Evolutionary conservation across 2,329 filamentous ascomycete genomes (phyloP), one percentile per base, ranked within the genome.

Genomic region (Alternaria burnsii): DNA sequence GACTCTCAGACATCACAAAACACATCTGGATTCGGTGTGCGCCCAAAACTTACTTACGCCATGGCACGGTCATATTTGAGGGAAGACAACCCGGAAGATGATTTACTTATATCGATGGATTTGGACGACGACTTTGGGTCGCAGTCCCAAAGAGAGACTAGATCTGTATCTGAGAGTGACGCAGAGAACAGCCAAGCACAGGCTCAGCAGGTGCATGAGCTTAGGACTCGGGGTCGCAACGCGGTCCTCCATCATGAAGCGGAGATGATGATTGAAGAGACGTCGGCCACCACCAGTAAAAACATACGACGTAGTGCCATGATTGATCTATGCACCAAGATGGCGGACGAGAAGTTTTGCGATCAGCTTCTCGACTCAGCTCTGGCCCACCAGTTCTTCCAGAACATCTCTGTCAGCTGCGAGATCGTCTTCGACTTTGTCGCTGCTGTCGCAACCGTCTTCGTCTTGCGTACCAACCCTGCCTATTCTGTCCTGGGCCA

Each of bases 301-400:
- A 81, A 82, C 16, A 71, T 76, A 16, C 80, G 82, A 60, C 82
- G 86, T 43, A 85, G 80, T 68, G 83, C 84, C 3, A 79, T 88
- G 61, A 75, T 87, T 40, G 85, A 88, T 54, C 75, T 89, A n/a
- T 82, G 83, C 52, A 76, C 74, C 26, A 87, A 85, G 65, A 77
- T 88, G 58, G 67, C 79, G 3, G 83, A 89, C 51, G 88, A 88
- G 69, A 82, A 82, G 1, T 93, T 91, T 68, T 81, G 87, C 28
- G 82, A 84, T 18, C 89, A 91, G 62, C 93, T 97, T 69, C 84
- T 91, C 20, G 89, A 93, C 62, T 89, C 92, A 66, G 87, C 88
- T 7, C 87, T 91, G 57, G 91, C 92, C 62, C 85, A 88, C 55
- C 86, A 86, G 30, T 82, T 97, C 16, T 86, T 93, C 53, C 83